A percentile compares a stretch with the other conserved stretches of the same genome.
Evolutionary conservation across 768 basidiomycete genomes (phyloP).

Genomic region (Boletus tylopilopsis): DNA sequence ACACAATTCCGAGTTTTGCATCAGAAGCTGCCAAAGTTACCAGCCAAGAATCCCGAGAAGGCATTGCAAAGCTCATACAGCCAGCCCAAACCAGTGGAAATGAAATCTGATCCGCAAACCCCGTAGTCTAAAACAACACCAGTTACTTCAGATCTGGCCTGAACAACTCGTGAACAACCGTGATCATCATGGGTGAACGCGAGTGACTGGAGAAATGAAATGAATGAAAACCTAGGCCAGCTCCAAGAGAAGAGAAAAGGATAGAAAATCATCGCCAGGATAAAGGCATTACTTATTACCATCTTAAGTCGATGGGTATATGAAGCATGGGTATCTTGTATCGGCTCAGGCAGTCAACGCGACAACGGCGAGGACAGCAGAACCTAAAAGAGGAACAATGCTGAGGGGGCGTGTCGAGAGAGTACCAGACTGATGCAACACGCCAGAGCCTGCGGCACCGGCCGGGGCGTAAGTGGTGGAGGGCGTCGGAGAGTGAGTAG

Average conservation of each 20-base stretch:
- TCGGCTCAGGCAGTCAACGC: slow-evolving; percentile 24
- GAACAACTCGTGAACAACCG: slow-evolving; percentile 1
- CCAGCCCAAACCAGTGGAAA: slow-evolving; percentile 15
- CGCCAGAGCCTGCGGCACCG: slow-evolving; percentile 36
- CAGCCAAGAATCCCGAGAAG: slow-evolving; percentile 12
- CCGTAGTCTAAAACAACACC: slow-evolving; percentile 5
- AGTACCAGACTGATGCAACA: slow-evolving; percentile 22
- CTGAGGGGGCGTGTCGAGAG: slow-evolving; percentile 22
- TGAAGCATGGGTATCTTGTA: slow-evolving; percentile 5
- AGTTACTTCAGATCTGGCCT: slow-evolving; percentile 10
- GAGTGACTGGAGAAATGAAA: background rate
- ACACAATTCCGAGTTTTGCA: slow-evolving; percentile 3
- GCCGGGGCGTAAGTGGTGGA: slow-evolving; percentile 16
- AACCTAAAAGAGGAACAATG: slow-evolving; percentile 20
- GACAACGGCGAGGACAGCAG: slow-evolving; percentile 17
- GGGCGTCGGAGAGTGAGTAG: slow-evolving; percentile 4
- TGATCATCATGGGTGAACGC: slow-evolving; percentile 15
- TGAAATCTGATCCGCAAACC: slow-evolving; percentile 1
- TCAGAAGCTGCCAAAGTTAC: slow-evolving; percentile 4
- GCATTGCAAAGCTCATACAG: slow-evolving; percentile 3
- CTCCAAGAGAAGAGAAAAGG: slow-evolving; percentile 1
- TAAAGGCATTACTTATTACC: slow-evolving; percentile 24
- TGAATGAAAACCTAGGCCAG: slow-evolving; percentile 8
- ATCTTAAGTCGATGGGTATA: slow-evolving; percentile 38
- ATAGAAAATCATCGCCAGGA: slow-evolving; percentile 24